Evolutionary conservation across 768 basidiomycete species (phyloP), one percentile per base, ranked within the genome.

Genomic region (Calocera cornea): DNA sequence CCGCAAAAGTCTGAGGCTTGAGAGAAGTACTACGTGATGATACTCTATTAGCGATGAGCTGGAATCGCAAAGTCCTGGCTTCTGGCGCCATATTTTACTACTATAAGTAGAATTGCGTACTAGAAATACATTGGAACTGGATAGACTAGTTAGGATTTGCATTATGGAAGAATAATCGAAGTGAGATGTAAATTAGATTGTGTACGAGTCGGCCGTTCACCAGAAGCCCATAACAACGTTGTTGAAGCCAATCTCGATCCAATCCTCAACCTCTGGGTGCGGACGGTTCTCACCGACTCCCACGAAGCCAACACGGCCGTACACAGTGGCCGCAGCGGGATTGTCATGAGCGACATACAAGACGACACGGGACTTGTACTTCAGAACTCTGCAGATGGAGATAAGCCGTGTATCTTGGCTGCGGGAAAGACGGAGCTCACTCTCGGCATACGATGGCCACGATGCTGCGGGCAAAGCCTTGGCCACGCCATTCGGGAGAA

Each of bases 191-290:
- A 10, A 5, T 47, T 60, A 60, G 54, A 60, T 60, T 5, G 19
- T 3, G 7, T 19, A 47, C 27, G 54, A 29, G 31, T 5, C 5
- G 11, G 24, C 14, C 31, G 54, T 60, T 71, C 68, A 90, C 88
- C 89, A 91, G 72, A 87, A 85, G 0, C 89, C 89, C 16, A 87
- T 78, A 1, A 76, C 69, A 19, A 69, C 66, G 31, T 75, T 78
- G 70, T 84, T 80, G 66, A 88, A 89, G 10, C 88, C 88, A 65
- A 86, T 75, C 67, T 89, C 88, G 5, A 85, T 69, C 86, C 86
- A 89, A n/a, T 81, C 79, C 60, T 84, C 83, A 12, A 80, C 77
- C 19, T 70, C 64, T 19, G 68, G 68, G 33, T 54, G 66, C 24
- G 66, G 54, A 11, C 27, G 40, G 24, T 76, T 69, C 17, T 69